phyloP scores from a whole-genome alignment of 805 yeast genomes.

The Candida multigemmis region DNA sequence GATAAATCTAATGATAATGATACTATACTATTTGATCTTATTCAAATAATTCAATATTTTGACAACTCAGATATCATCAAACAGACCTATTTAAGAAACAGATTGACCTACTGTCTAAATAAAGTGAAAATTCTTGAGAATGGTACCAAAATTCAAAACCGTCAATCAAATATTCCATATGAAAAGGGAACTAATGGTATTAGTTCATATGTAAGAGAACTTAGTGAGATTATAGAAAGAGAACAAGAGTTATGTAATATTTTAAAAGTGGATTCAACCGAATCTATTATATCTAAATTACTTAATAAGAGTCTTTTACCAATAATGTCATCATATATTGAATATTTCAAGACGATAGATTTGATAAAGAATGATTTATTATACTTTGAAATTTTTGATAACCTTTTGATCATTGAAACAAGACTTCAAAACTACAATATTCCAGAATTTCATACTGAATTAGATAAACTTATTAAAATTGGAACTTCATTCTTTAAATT shows the following conservation, averaged over 20 bases:
- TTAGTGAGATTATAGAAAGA: slow-evolving; percentile 38
- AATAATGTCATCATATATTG: no score
- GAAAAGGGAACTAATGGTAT: slow-evolving; percentile 58
- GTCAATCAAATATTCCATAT: slow-evolving; percentile 34
- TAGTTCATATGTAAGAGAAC: slow-evolving; percentile 41
- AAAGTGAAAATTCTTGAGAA: slow-evolving; percentile 39
- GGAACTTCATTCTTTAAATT: slow-evolving; percentile 37
- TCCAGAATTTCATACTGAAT: slow-evolving; percentile 5
- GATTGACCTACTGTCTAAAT: no score
- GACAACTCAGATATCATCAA: slow-evolving; percentile 7
- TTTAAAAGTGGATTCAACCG: no score
- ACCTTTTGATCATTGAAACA: slow-evolving; percentile 13
- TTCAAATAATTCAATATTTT: slow-evolving; percentile 32
- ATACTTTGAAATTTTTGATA: slow-evolving; percentile 39
- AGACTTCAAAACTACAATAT: slow-evolving; percentile 4
- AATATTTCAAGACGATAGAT: slow-evolving; percentile 5
- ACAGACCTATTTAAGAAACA: slow-evolving; percentile 8
- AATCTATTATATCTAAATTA: no score
- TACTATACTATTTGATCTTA: slow-evolving; percentile 31
- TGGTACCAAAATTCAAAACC: slow-evolving; percentile 32
- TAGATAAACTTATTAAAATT: slow-evolving; percentile 2
- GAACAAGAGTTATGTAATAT: slow-evolving; percentile 41
- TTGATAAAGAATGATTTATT: slow-evolving; percentile 16
- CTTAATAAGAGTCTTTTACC: no score
- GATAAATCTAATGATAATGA: slow-evolving; percentile 31